Evolutionary conservation across 2,329 filamentous ascomycete species (phyloP), one percentile per base, ranked within the genome.

Genomic region (Apiospora sp.): DNA sequence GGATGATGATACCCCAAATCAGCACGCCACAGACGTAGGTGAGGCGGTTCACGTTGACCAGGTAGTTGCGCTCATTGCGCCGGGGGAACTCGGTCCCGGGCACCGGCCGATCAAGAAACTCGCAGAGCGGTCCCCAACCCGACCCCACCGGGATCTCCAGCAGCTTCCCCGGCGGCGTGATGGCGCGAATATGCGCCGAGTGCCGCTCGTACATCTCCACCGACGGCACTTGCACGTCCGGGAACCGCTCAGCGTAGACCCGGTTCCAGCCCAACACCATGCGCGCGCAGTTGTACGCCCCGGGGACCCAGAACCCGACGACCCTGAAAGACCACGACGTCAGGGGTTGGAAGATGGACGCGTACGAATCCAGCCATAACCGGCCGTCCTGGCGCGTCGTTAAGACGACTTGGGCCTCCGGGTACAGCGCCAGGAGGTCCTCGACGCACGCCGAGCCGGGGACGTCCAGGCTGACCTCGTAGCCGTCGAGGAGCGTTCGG

Each of bases 101-200:
- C 0, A 83, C 75, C 0, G 78, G 73, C 58, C 81, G 80, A 44
- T 79, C 80, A 0, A 83, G 75, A 71, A 84, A 83, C 51, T 77
- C 69, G 74, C 82, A 84, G n/a, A 84, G 76, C 7, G 81, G 81
- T 30, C 75, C 80, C 82, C 81, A 83, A 61, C 80, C 80, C 34
- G 83, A 80, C 19, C 79, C 77, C 34, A 82, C 78, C 2, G 77
- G 74, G 71, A 79, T 80, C 69, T 82, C 78, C 51, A 83, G 78
- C 19, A 80, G 73, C 46, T 71, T 78, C 22, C 79, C 79, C 8
- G 75, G 69, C 5, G 80, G 79, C 12, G 81, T 79, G 72, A 81
- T 64, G 54, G 69, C 72, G 51, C 73, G 75, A 14, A 82, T 77
- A 58, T 79, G 76, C 0, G 76, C 79, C 69, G 79, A 78, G 74